A percentile compares a stretch with the other conserved stretches of the same genome.
These are phyloP conservation scores for Entrophospora sp. DNA, from an alignment of 192 early-diverging fungal genomes.

Conservation along the genomic window DNA sequence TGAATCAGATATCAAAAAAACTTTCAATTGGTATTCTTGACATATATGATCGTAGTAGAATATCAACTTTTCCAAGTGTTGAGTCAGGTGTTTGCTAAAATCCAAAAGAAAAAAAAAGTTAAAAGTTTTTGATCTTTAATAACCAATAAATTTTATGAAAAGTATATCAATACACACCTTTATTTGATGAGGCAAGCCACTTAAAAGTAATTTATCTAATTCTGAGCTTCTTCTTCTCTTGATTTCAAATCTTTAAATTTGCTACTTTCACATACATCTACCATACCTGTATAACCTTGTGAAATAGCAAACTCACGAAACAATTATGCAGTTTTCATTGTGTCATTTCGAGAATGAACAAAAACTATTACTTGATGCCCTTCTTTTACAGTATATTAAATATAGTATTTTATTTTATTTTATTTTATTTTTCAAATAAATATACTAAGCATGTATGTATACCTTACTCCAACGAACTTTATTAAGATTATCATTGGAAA, in stretches of 20 bases:
- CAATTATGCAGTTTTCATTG: conserved; percentile 85
- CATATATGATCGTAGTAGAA: conserved; percentile 84
- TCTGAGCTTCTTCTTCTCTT: conserved; percentile 85
- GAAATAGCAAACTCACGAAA: conserved; percentile 62
- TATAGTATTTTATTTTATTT: too few relatives aligned
- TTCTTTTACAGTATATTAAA: too few relatives aligned
- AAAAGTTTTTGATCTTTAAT: conserved; percentile 1
- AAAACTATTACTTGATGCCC: conserved; percentile 99
- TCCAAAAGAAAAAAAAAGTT: background rate
- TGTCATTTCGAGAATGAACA: conserved; percentile 97
- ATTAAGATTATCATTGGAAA: conserved; percentile 64
- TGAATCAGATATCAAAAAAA: conserved; percentile 87
- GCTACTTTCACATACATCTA: conserved; percentile 74
- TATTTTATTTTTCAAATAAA: background rate
- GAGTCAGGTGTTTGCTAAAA: conserved; percentile 69
- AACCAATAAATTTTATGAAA: background rate
- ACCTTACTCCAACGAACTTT: conserved; percentile 78
- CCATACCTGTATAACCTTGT: conserved; percentile 51
- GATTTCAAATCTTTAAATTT: conserved; percentile 94
- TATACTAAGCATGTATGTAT: conserved; percentile 24
- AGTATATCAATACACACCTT: conserved; percentile 57
- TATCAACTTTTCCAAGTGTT: conserved; percentile 87
- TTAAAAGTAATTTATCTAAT: conserved; percentile 57
- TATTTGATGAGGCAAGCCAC: conserved; percentile 75
- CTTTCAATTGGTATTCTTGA: conserved; percentile 73